A percentile compares a stretch with the other conserved stretches of the same genome.
phyloP scores from a whole-genome alignment of 768 basidiomycete genomes.

The Dictyophora rubrovolvata region DNA sequence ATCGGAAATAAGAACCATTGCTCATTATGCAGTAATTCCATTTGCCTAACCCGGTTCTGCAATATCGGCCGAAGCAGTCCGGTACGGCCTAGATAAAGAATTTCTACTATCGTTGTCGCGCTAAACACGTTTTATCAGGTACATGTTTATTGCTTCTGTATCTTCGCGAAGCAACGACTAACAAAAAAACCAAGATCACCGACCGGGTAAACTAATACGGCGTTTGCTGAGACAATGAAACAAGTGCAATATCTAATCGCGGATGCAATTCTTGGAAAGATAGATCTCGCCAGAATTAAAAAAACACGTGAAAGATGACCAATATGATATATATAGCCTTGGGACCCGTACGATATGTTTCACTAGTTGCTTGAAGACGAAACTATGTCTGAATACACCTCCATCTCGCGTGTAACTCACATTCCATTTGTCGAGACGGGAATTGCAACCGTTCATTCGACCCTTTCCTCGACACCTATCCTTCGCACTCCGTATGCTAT shows the following conservation, averaged over 20 bases:
- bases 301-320: background rate
- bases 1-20: too few species aligned
- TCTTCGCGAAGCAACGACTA: too few species aligned
- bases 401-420: conserved; percentile 2
- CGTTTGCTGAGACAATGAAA: too few species aligned
- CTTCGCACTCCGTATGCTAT: conserved; percentile 5
- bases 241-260: background rate
- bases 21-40: too few species aligned
- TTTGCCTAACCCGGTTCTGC: too few species aligned
- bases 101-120: background rate
- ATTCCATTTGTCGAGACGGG: conserved; percentile 6
- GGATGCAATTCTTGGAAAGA: background rate
- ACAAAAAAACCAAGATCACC: too few species aligned
- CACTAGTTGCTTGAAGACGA: background rate
- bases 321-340: background rate
- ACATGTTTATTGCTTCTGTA: too few species aligned
- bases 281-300: background rate
- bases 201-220: too few species aligned
- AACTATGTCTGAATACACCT: background rate
- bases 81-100: background rate
- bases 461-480: conserved; percentile 3
- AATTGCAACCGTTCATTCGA: conserved; percentile 4
- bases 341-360: background rate
- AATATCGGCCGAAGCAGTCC: too few species aligned
- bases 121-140: too few species aligned